Conservation (phyloP, 495 filamentous ascomycete genomes). For the Xylaria bambusicola region DNA sequence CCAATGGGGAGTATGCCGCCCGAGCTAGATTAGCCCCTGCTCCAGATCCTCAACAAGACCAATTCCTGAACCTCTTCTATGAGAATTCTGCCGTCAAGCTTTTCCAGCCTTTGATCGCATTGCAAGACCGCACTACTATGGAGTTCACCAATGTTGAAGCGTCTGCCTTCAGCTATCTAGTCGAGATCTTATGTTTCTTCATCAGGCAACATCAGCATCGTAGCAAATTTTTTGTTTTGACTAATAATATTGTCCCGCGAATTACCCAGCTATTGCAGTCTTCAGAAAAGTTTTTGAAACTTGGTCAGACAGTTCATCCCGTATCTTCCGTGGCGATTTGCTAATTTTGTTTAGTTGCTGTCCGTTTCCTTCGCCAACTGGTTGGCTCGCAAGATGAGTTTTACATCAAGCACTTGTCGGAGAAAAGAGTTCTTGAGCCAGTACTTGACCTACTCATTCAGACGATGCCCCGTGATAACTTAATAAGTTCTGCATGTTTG, state of each 20-base stretch:
- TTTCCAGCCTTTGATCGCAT: slow-evolving; percentile 81
- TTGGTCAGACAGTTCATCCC: slow-evolving; percentile 61
- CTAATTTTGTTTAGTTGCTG: slow-evolving; percentile 59
- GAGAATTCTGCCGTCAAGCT: slow-evolving; percentile 83
- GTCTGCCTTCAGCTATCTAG: slow-evolving; percentile 83
- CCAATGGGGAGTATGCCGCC: slow-evolving; percentile 67
- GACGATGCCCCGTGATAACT: slow-evolving; percentile 94
- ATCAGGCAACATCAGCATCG: slow-evolving; percentile 84
- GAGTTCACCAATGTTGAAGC: slow-evolving; percentile 72
- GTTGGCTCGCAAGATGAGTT: slow-evolving; percentile 88
- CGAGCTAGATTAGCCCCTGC: slow-evolving; percentile 46
- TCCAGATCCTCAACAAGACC: slow-evolving; percentile 76
- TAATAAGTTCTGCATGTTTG: slow-evolving; percentile 92
- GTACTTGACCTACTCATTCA: slow-evolving; percentile 86
- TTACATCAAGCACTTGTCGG: slow-evolving; percentile 83
- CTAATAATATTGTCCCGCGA: slow-evolving; percentile 74
- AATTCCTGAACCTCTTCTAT: slow-evolving; percentile 85
- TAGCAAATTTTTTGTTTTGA: slow-evolving; percentile 84
- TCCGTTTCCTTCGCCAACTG: slow-evolving; percentile 93
- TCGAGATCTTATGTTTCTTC: slow-evolving; percentile 95
- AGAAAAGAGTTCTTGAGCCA: slow-evolving; percentile 80
- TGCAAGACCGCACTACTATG: slow-evolving; percentile 65
- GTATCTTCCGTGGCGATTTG: background rate
- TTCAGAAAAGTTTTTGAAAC: slow-evolving; percentile 90
- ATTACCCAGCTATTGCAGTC: slow-evolving; percentile 81